Conservation (phyloP, 2,329 filamentous ascomycete genomes). For the Aspergillus ruber region DNA sequence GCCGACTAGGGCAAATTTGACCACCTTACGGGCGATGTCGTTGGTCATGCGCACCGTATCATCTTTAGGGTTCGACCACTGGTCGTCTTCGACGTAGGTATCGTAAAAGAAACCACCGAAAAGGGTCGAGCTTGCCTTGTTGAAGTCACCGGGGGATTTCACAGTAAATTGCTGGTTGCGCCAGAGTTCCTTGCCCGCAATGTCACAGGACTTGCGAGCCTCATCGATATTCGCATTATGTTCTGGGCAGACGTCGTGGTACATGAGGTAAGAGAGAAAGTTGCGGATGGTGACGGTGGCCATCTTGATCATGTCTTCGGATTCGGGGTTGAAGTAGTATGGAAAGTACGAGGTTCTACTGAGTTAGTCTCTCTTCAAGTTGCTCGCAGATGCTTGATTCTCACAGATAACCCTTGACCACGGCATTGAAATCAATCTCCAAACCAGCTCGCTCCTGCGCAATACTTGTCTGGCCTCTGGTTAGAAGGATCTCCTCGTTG, state of each 20-base stretch:
- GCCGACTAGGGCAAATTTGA: constrained; percentile 46
- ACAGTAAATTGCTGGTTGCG: constrained; percentile 47
- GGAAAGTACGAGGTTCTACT: constrained; percentile 52
- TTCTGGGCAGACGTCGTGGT: constrained; percentile 82
- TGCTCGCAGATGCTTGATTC: constrained; percentile 19
- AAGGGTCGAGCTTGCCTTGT: constrained; percentile 64
- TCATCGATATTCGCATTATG: constrained; percentile 60
- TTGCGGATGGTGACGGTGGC: constrained; percentile 68
- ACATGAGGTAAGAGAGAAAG: constrained; percentile 80
- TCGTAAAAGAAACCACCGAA: constrained; percentile 53
- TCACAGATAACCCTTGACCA: constrained; percentile 73
- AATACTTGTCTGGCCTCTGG: constrained; percentile 48
- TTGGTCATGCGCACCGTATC: constrained; percentile 35
- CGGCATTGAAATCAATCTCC: constrained; percentile 71
- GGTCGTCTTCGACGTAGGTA: constrained; percentile 33
- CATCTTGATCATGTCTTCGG: constrained; percentile 47
- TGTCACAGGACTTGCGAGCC: constrained; percentile 61
- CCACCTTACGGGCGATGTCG: constrained; percentile 43
- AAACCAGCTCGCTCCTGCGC: constrained; percentile 57
- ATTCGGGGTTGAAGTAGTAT: constrained; percentile 51
- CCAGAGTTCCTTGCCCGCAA: constrained; percentile 62
- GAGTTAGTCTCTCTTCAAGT: background rate
- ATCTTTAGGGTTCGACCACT: constrained; percentile 34
- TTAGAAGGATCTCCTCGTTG: constrained; percentile 57
- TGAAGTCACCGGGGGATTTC: constrained; percentile 70